A percentile compares a stretch with the other conserved stretches of the same genome.
Conservation (phyloP, 2,329 filamentous ascomycete species). For the Verticillium zaregamsianum region DNA sequence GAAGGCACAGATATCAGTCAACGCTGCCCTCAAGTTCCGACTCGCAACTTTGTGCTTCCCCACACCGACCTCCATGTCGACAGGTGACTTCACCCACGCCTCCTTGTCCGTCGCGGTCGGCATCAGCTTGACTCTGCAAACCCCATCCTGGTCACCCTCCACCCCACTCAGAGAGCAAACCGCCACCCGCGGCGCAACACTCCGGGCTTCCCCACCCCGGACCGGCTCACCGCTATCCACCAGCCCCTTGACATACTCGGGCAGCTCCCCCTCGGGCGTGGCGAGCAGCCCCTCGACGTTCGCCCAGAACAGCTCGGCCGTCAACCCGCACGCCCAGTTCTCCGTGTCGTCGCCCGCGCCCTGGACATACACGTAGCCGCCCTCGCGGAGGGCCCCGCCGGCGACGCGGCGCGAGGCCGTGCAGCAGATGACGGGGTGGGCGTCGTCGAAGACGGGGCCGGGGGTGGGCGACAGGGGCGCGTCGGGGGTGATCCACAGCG, state of each 20-base stretch:
- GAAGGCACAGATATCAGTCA: conserved; percentile 60
- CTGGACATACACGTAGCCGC: conserved; percentile 65
- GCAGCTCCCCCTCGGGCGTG: conserved; percentile 61
- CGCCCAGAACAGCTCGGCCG: conserved; percentile 74
- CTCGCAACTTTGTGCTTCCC: conserved; percentile 73
- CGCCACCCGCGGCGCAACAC: conserved; percentile 23
- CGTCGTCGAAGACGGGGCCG: conserved; percentile 46
- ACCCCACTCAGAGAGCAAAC: conserved; percentile 29
- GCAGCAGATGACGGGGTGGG: conserved; percentile 74
- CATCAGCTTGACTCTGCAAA: conserved; percentile 39
- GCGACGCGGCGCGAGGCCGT: conserved; percentile 73
- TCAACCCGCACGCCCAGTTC: conserved; percentile 83
- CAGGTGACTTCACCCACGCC: conserved; percentile 30
- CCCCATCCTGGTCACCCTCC: conserved; percentile 1
- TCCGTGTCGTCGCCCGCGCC: conserved; percentile 94
- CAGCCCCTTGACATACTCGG: conserved; percentile 42
- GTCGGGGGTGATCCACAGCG: conserved; percentile 76
- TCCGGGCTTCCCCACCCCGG: not conserved
- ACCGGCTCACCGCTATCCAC: conserved; percentile 19
- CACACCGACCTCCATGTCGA: conserved; percentile 56
- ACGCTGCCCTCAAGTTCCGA: conserved; percentile 70
- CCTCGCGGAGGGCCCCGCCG: conserved; percentile 61
- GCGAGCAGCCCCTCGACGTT: conserved; percentile 57
- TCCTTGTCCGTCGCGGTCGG: conserved; percentile 39
- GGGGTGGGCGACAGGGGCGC: conserved; percentile 40